These are phyloP conservation scores for Reticulascus tulasneorum DNA, from an alignment of 2,329 filamentous ascomycete species.

Conservation along the genomic window DNA sequence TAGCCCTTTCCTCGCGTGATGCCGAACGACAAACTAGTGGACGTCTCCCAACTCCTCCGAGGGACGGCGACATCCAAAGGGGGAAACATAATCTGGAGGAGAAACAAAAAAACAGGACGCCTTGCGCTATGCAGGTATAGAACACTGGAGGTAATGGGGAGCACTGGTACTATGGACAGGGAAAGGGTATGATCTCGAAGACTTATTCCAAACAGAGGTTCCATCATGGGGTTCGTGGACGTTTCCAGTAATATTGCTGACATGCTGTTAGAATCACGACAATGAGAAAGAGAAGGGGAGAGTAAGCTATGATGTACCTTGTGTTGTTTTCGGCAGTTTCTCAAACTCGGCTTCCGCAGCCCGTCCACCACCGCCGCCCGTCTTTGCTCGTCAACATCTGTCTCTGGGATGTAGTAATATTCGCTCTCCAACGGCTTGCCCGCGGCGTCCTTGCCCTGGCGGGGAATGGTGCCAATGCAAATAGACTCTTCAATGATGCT, in stretches of 20 bases:
- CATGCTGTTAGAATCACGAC: slow-evolving; percentile 15
- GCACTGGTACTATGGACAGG: slow-evolving; percentile 1
- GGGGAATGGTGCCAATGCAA: slow-evolving; percentile 83
- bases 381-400: slow-evolving; percentile 74
- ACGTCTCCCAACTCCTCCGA: too few species aligned
- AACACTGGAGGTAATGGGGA: not conserved
- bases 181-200: slow-evolving; percentile 1
- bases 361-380: slow-evolving; percentile 80
- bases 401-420: slow-evolving; percentile 92
- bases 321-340: slow-evolving; percentile 90
- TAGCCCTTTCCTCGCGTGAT: too few species aligned
- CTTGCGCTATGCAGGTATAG: slow-evolving; percentile 17
- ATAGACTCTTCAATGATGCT: slow-evolving; percentile 67
- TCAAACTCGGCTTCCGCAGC: slow-evolving; percentile 80
- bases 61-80: too few species aligned
- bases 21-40: too few species aligned
- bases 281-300: slow-evolving; percentile 1
- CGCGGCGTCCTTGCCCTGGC: slow-evolving; percentile 92
- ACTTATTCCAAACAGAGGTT: not conserved
- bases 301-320: slow-evolving; percentile 65
- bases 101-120: slow-evolving; percentile 8
- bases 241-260: slow-evolving; percentile 69
- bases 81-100: slow-evolving; percentile 2
- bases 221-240: slow-evolving; percentile 54
- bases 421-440: slow-evolving; percentile 92